phyloP scores from a whole-genome alignment of 2,329 filamentous ascomycete species.

The Ceratocystis cubensis region DNA sequence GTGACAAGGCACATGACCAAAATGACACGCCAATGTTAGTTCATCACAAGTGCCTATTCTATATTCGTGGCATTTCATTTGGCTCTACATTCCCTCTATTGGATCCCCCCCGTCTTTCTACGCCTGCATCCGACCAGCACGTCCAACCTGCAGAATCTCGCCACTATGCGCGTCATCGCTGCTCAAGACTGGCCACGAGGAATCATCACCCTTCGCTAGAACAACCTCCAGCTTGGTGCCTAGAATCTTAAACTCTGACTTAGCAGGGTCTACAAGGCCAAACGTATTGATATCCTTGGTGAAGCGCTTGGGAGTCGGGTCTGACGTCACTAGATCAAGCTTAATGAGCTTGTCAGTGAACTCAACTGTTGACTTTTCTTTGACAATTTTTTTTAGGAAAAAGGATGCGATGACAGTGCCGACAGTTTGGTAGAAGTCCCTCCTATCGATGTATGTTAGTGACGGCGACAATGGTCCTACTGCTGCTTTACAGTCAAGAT shows the following conservation, averaged over 20 bases:
- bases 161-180: slow-evolving; percentile 56
- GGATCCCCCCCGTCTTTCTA: neutral
- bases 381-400: slow-evolving; percentile 95
- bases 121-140: slow-evolving; percentile 45
- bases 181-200: slow-evolving; percentile 74
- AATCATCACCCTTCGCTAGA: slow-evolving; percentile 57
- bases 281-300: slow-evolving; percentile 61
- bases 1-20: no score
- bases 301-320: slow-evolving; percentile 67
- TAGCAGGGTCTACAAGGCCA: slow-evolving; percentile 59
- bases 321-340: slow-evolving; percentile 75
- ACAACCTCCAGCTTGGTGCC: slow-evolving; percentile 81
- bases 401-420: slow-evolving; percentile 77
- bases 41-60: neutral
- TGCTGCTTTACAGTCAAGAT: no score
- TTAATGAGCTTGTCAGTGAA: slow-evolving; percentile 53
- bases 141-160: slow-evolving; percentile 82
- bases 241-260: slow-evolving; percentile 67
- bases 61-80: slow-evolving; percentile 2
- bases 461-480: no score
- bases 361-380: slow-evolving; percentile 57
- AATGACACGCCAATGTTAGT: no score
- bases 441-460: slow-evolving; percentile 26
- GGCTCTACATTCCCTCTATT: neutral
- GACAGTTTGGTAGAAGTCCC: slow-evolving; percentile 91